These are phyloP conservation scores for Mallotus nudiflorus DNA, from an alignment of 345 rosid species.

Conservation along the genomic window DNA sequence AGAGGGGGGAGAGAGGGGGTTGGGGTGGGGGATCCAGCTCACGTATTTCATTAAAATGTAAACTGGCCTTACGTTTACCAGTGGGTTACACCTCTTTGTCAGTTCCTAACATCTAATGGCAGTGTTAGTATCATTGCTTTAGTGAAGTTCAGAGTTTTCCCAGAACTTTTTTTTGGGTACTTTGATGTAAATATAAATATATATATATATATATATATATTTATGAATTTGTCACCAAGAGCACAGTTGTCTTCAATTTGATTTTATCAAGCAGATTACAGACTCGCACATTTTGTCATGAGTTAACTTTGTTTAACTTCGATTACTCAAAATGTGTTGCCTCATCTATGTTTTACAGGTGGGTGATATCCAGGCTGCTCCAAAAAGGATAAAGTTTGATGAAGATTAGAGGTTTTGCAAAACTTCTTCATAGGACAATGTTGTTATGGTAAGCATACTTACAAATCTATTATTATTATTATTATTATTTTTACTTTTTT, in stretches of 20 bases:
- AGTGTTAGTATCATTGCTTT: background rate
- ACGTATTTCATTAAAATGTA: too few relatives aligned
- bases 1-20: too few relatives aligned
- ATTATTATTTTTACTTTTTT: too few relatives aligned
- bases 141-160: background rate
- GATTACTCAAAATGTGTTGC: background rate
- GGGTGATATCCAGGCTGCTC: slow-evolving; percentile 50
- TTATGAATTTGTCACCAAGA: too few relatives aligned
- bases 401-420: slow-evolving; percentile 42
- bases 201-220: too few relatives aligned
- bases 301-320: background rate
- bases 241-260: background rate
- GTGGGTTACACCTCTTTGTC: too few relatives aligned
- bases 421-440: background rate
- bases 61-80: too few relatives aligned
- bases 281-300: background rate
- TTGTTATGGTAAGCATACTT: background rate
- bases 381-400: slow-evolving; percentile 78
- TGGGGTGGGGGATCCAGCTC: too few relatives aligned
- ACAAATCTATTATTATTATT: too few relatives aligned
- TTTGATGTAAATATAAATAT: too few relatives aligned
- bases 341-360: slow-evolving; percentile 44
- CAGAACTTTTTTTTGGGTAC: background rate
- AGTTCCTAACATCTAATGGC: too few relatives aligned
- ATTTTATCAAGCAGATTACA: background rate